phyloP scores from a whole-genome alignment of 2,329 filamentous ascomycete genomes.

The Fusarium dlaminii region DNA sequence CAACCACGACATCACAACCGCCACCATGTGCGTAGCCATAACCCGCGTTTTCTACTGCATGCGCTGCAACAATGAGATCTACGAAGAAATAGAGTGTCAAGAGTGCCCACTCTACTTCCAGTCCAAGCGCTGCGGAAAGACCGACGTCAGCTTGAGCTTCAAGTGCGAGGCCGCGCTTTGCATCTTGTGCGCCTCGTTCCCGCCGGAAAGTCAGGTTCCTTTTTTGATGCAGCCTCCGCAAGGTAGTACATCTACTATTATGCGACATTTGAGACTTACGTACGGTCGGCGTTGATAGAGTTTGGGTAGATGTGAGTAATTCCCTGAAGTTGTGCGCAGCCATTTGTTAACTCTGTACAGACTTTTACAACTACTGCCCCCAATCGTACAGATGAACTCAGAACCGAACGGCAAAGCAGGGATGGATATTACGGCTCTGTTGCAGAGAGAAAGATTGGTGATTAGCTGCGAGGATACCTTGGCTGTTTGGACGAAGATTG shows the following conservation, averaged over 20 bases:
- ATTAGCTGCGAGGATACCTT: neutral
- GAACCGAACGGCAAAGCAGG: fast-evolving
- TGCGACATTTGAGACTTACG: neutral
- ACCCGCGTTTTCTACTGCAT: neutral
- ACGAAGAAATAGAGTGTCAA: neutral
- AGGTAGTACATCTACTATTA: neutral
- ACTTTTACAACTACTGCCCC: fast-evolving
- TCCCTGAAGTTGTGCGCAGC: fast-evolving
- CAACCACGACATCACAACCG: neutral
- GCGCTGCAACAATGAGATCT: neutral
- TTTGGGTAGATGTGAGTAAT: neutral
- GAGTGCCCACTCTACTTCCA: neutral
- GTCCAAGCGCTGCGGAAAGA: neutral
- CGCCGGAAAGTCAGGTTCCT: neutral
- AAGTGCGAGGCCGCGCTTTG: neutral
- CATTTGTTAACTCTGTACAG: neutral
- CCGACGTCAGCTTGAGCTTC: neutral
- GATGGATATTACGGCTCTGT: fast-evolving
- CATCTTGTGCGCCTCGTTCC: neutral
- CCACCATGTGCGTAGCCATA: neutral
- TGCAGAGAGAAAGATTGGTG: fast-evolving
- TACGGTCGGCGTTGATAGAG: neutral
- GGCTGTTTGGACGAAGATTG: no score
- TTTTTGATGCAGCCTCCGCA: neutral
- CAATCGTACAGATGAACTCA: neutral